phyloP scores from a whole-genome alignment of 1,284 basidiomycete species.

The Neolentinus lepideus region DNA sequence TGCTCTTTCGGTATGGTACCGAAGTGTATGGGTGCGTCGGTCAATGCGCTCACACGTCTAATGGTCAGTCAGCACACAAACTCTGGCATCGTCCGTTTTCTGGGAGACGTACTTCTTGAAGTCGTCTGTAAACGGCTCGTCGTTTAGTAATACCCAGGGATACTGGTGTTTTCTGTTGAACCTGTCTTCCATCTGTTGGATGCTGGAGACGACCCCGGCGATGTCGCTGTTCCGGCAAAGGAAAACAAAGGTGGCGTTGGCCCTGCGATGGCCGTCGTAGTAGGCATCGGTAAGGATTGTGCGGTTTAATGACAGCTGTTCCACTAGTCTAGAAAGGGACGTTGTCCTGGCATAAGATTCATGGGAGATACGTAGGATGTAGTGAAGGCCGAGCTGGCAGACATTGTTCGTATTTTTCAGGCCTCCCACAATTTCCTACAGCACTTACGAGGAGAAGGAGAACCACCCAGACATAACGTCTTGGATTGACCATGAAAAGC shows the following conservation, averaged over 20 bases:
- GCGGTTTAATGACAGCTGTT: not conserved
- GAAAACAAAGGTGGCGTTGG: conserved; percentile 83
- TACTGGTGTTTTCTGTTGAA: conserved; percentile 85
- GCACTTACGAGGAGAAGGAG: not conserved
- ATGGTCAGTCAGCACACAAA: not conserved
- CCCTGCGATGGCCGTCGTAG: conserved; percentile 30
- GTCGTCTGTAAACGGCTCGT: conserved; percentile 68
- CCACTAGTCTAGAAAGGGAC: conserved; percentile 5
- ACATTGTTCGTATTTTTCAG: not conserved
- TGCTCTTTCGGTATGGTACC: conserved; percentile 77
- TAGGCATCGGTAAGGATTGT: not conserved
- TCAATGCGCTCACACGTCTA: conserved; percentile 62
- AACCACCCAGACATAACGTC: not conserved
- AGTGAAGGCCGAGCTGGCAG: conserved; percentile 29
- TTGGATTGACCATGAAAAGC: not conserved
- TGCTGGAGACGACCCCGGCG: conserved; percentile 60
- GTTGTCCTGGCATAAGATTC: conserved; percentile 16
- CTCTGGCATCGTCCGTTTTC: not conserved
- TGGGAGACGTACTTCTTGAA: conserved; percentile 57
- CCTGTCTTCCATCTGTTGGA: conserved; percentile 76
- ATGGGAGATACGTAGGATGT: conserved; percentile 25
- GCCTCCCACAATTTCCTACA: not conserved
- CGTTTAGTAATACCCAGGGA: conserved; percentile 85
- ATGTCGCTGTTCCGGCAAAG: conserved; percentile 83
- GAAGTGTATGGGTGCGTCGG: conserved; percentile 65